A percentile compares a stretch with the other conserved stretches of the same genome.
These are phyloP conservation scores for Trichoderma koningiopsis DNA, from an alignment of 2,329 filamentous ascomycete genomes.

Conservation along the genomic window DNA sequence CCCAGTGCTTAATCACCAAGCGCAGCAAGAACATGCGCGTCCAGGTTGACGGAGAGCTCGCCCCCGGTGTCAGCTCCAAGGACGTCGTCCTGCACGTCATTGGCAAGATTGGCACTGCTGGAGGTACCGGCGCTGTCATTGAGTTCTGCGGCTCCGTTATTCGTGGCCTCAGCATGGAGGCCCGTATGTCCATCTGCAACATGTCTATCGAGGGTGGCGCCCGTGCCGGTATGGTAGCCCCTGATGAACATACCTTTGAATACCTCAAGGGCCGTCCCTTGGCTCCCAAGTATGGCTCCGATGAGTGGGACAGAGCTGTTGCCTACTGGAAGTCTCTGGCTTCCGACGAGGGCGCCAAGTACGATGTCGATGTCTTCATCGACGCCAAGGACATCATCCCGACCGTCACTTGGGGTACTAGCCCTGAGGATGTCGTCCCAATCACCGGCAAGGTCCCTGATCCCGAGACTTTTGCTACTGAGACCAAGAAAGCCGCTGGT, in stretches of 20 bases:
- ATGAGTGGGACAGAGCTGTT: slow-evolving; percentile 86
- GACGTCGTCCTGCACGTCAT: slow-evolving; percentile 93
- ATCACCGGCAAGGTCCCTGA: slow-evolving; percentile 91
- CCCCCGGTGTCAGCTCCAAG: slow-evolving; percentile 92
- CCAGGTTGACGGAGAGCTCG: slow-evolving; percentile 87
- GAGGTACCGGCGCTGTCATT: slow-evolving; percentile 91
- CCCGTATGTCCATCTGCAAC: slow-evolving; percentile 99
- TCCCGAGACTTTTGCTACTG: slow-evolving; percentile 80
- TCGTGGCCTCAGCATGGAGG: slow-evolving; percentile 87
- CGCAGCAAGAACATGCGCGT: slow-evolving; percentile 99
- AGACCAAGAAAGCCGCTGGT: slow-evolving; percentile 78
- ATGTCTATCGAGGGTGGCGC: slow-evolving; percentile 98
- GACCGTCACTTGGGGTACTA: slow-evolving; percentile 95
- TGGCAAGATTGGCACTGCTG: slow-evolving; percentile 90
- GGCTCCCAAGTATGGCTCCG: slow-evolving; percentile 79
- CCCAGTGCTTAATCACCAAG: slow-evolving; percentile 91
- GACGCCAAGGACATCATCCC: slow-evolving; percentile 91
- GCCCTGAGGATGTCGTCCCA: slow-evolving; percentile 92
- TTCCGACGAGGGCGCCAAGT: slow-evolving; percentile 86
- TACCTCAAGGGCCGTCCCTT: slow-evolving; percentile 91
- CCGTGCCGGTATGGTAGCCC: slow-evolving; percentile 93
- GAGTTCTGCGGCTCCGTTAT: slow-evolving; percentile 98
- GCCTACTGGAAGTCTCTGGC: slow-evolving; percentile 85
- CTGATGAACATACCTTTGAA: slow-evolving; percentile 90
- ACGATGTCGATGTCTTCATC: slow-evolving; percentile 85